Percentiles rank a stretch among this genome's conserved stretches.
Evolutionary conservation across 2,329 filamentous ascomycete genomes (phyloP).

Genomic region (Fusarium sp.): DNA sequence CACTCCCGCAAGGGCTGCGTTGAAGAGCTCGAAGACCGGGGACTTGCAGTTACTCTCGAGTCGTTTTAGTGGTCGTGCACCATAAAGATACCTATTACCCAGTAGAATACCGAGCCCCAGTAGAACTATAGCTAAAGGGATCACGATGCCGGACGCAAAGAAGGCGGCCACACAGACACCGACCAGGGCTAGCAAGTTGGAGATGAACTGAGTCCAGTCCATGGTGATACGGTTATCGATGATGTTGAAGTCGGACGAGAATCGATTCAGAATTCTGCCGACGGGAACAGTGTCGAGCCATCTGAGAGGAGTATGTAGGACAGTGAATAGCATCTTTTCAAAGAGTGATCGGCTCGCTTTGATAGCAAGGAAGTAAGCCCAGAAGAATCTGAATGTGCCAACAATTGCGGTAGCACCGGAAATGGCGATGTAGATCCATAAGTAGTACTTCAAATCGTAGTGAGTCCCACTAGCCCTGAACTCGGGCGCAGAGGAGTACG

Average conservation of each 20-base stretch:
- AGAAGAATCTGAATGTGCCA: constrained; percentile 70
- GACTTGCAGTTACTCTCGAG: constrained; percentile 81
- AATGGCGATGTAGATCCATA: constrained; percentile 74
- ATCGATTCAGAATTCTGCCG: constrained; percentile 79
- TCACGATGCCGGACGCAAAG: constrained; percentile 73
- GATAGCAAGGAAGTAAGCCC: constrained; percentile 71
- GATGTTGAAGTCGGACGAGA: constrained; percentile 79
- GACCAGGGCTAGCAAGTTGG: constrained; percentile 68
- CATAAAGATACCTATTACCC: constrained; percentile 71
- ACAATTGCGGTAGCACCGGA: constrained; percentile 70
- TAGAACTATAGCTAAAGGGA: constrained; percentile 68
- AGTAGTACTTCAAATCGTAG: constrained; percentile 67
- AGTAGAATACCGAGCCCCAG: constrained; percentile 66
- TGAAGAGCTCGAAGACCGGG: constrained; percentile 83
- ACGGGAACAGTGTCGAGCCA: constrained; percentile 85
- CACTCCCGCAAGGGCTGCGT: constrained; percentile 75
- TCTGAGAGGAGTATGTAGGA: constrained; percentile 77
- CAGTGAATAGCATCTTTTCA: constrained; percentile 69
- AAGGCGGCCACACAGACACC: constrained; percentile 73
- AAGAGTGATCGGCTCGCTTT: constrained; percentile 76
- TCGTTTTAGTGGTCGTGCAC: constrained; percentile 78
- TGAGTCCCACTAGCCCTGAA: constrained; percentile 43
- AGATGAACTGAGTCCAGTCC: constrained; percentile 68
- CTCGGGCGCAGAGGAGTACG: constrained; percentile 51
- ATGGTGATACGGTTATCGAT: constrained; percentile 74